These are phyloP conservation scores for Phytophthora citricola DNA, from an alignment of 352 stramenopile genomes.

Conservation along the genomic window DNA sequence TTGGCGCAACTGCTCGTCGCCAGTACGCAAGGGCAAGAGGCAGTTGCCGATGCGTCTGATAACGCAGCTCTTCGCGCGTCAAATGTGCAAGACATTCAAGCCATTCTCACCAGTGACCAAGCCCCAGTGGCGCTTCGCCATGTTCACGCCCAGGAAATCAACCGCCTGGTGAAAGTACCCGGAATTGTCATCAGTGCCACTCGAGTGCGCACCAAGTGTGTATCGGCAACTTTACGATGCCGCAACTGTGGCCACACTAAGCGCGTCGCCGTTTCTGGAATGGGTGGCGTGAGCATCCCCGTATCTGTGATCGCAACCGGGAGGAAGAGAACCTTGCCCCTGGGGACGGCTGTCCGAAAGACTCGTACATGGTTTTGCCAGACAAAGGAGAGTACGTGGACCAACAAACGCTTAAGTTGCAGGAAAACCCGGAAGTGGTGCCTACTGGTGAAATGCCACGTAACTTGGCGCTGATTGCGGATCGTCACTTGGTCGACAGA, in stretches of 20 bases:
- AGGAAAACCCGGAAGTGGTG: conserved; percentile 96
- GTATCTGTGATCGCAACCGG: conserved; percentile 79
- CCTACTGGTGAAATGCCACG: conserved; percentile 99
- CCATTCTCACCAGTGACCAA: conserved; percentile 86
- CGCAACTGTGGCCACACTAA: conserved; percentile 84
- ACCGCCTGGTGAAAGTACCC: conserved; percentile 91
- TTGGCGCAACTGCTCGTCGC: conserved; percentile 67
- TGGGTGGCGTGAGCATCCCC: conserved; percentile 84
- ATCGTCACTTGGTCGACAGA: conserved; percentile 96
- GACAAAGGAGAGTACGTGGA: conserved; percentile 97
- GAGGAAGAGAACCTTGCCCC: conserved; percentile 47
- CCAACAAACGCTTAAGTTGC: conserved; percentile 98
- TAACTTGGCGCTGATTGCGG: conserved; percentile 94
- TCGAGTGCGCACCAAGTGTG: conserved; percentile 93
- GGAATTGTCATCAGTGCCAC: conserved; percentile 98
- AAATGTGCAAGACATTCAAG: conserved; percentile 78
- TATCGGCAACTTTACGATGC: conserved; percentile 92
- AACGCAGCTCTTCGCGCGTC: conserved; percentile 5
- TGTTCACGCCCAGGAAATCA: conserved; percentile 91
- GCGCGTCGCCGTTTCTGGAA: conserved; percentile 60
- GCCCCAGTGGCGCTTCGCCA: conserved; percentile 70
- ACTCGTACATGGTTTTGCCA: conserved; percentile 95
- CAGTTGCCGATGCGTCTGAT: conserved; percentile 22
- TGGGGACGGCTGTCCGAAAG: conserved; percentile 74
- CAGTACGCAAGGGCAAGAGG: conserved; percentile 38